phyloP scores from a whole-genome alignment of 805 yeast genomes.

The Clavispora asparagi region DNA sequence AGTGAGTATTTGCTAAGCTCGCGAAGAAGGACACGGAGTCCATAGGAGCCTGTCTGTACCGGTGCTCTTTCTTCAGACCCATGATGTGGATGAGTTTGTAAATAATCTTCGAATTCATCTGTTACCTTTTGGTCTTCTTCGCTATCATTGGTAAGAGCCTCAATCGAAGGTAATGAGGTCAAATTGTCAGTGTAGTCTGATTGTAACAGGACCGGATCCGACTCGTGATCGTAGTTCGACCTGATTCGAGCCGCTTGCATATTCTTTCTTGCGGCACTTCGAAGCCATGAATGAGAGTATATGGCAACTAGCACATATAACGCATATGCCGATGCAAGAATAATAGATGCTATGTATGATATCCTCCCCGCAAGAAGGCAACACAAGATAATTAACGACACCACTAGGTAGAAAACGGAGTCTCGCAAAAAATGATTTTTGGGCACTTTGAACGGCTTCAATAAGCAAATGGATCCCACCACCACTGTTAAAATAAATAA shows the following conservation, averaged over 20 bases:
- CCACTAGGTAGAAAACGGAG: slow-evolving; percentile 46
- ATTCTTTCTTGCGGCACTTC: slow-evolving; percentile 4
- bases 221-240: slow-evolving; percentile 7
- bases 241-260: slow-evolving; percentile 9
- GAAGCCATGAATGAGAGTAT: slow-evolving; percentile 10
- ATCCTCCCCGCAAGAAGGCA: slow-evolving; percentile 54
- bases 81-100: slow-evolving; percentile 8
- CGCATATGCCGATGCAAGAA: slow-evolving; percentile 53
- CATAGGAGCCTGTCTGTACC: slow-evolving; percentile 24
- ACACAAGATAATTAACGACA: slow-evolving; percentile 46
- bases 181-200: background rate
- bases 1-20: slow-evolving; percentile 27
- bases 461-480: slow-evolving; percentile 69
- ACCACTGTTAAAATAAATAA: slow-evolving; percentile 76
- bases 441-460: slow-evolving; percentile 59
- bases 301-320: slow-evolving; percentile 51
- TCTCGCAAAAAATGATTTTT: slow-evolving; percentile 55
- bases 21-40: slow-evolving; percentile 26
- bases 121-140: slow-evolving; percentile 1
- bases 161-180: slow-evolving; percentile 1
- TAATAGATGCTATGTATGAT: slow-evolving; percentile 48
- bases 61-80: slow-evolving; percentile 9
- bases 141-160: background rate
- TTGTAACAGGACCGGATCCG: background rate
- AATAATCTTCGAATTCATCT: slow-evolving; percentile 10